These are phyloP conservation scores for thale cress (Arabidopsis thaliana) DNA, from an alignment of 345 rosid species.

Conservation along the genomic window TAIR10.1 NC_003070.9:1159001-1159500, in stretches of 20 bases:
- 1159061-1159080: conserved; percentile 82
- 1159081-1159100: conserved; percentile 67
- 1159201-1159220: conserved; percentile 2
- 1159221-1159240: neutral
- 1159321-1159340: conserved; percentile 6
- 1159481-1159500: neutral
- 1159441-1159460: neutral
- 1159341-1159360: neutral
- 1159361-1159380: neutral
- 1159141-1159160: neutral
- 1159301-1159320: neutral
- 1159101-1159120: too few relatives aligned
- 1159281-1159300: conserved; percentile 1
- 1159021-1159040: conserved; percentile 26
- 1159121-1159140: too few relatives aligned
- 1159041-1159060: conserved; percentile 20
- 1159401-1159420: neutral
- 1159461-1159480: neutral
- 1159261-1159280: neutral
- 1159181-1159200: conserved; percentile 17
- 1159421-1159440: neutral
- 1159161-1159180: neutral
- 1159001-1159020: neutral
- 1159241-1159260: conserved; percentile 23
- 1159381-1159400: conserved; percentile 13